Evolutionary conservation across 305 asterid genomes (phyloP).

Genomic region (Fraxinus velutina): DNA sequence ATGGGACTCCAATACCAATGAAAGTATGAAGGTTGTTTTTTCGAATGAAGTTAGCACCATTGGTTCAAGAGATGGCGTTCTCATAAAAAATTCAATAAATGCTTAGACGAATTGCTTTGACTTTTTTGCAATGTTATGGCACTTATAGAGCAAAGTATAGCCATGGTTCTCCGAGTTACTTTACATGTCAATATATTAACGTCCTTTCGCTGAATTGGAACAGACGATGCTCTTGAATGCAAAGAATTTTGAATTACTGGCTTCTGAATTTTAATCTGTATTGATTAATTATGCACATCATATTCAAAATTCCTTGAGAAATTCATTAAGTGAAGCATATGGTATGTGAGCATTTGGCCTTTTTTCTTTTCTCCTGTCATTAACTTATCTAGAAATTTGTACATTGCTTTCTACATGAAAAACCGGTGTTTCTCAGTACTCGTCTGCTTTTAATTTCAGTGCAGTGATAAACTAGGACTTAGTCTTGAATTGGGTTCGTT

Average conservation of each 20-base stretch:
- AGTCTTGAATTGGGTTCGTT: slow-evolving; percentile 94
- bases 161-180: background rate
- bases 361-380: background rate
- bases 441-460: slow-evolving; percentile 47
- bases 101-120: background rate
- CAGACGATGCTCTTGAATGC: background rate
- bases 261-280: background rate
- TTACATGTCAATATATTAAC: background rate
- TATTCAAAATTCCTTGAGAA: background rate
- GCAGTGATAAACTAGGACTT: slow-evolving; percentile 93
- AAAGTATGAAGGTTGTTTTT: background rate
- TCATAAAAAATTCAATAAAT: background rate
- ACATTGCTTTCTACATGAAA: slow-evolving; percentile 6
- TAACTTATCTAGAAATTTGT: background rate
- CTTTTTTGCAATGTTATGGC: background rate
- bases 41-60: background rate
- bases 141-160: background rate
- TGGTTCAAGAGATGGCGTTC: background rate
- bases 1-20: background rate
- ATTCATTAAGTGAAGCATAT: background rate
- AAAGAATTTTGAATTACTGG: background rate
- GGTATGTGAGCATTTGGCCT: background rate
- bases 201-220: background rate
- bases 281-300: background rate
- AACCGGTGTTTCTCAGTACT: slow-evolving; percentile 1